These are phyloP conservation scores for Rubia yunnanensis DNA, from an alignment of 257 asterid species.

Conservation along the genomic window DNA sequence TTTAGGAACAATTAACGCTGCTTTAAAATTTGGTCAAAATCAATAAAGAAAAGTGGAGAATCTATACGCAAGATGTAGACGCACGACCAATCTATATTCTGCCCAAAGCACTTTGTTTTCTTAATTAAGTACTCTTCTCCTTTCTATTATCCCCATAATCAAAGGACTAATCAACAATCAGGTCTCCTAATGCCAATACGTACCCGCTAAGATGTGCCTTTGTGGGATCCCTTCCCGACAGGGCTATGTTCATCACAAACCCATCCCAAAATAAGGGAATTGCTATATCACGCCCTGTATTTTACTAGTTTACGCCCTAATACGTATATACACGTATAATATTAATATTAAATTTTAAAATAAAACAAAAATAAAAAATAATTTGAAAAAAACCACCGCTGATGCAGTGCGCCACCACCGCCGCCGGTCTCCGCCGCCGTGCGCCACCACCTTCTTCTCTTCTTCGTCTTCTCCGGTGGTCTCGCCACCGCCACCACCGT, in stretches of 20 bases:
- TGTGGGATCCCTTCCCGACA: neutral
- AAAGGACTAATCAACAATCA: neutral
- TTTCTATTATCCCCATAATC: neutral
- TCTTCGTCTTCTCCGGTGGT: too few species aligned
- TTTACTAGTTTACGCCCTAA: too few species aligned
- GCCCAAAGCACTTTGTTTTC: neutral
- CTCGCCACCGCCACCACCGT: too few species aligned
- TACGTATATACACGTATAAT: too few species aligned
- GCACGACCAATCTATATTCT: neutral
- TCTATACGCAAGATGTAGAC: neutral
- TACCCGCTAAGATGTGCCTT: neutral
- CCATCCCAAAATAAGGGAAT: neutral
- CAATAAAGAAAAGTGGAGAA: slow-evolving; percentile 1
- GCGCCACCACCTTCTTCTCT: too few species aligned
- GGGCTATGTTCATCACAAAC: neutral
- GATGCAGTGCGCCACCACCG: too few species aligned
- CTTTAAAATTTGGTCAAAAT: neutral
- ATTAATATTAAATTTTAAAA: too few species aligned
- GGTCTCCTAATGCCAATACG: neutral
- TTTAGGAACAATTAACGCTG: neutral
- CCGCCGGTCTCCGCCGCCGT: too few species aligned
- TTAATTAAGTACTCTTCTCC: neutral
- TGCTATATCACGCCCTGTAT: too few species aligned
- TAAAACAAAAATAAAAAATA: too few species aligned
- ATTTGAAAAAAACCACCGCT: too few species aligned